Base-by-base conservation (phyloP, 805 yeast genomes). In the Yarrowia osloensis region DNA sequence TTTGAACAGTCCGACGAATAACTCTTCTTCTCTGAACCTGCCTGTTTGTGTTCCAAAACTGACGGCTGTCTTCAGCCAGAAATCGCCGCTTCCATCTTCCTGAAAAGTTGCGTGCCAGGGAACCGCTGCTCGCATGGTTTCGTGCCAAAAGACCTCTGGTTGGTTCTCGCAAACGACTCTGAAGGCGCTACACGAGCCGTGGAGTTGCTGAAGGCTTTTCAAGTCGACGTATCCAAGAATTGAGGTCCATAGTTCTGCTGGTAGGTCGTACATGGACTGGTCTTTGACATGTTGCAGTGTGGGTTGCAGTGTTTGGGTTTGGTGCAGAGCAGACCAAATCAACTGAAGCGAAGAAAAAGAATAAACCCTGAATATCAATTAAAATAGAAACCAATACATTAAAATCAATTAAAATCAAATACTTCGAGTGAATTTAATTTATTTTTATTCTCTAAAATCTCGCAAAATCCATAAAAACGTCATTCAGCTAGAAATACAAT, bases 191-290 rank as follows among this genome's bases (percentile, higher is more conserved):
- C 63, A 57, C 26, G 63, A 57, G 26, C 26, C 13, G 49, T 57
- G 49, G 24, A 57, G 21, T 39, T 40, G 47, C 28, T 57, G 63
- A 3, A 57, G 49, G 37, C 49, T 39, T 28, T 40, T 39, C 47
- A 57, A 26, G 37, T 57, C 63, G 19, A 57, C 37, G 7, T 39
- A 39, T 19, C 28, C 49, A 7, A 57, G 49, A 19, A 57, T 40
- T 2, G 21, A 28, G 13, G 49, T 40, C 63, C 63, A 57, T 57
- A 57, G 63, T 57, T 57, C 63, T 57, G 63, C 29, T 28, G 63
- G 63, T 40, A 57, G 63, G 24, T 19, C 21, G 54, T 26, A n/a
- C 62, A 55, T 55, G 33, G 46, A 39, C 46, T 17, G 46, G 42
- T n/a, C 4, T n/a, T 21, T 5, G 11, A 39, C 42, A 39, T n/a